Percentiles rank a stretch among this genome's conserved stretches.
phyloP scores from a whole-genome alignment of 2,329 filamentous ascomycete species.

The Phaeosphaeriaceae sp. region DNA sequence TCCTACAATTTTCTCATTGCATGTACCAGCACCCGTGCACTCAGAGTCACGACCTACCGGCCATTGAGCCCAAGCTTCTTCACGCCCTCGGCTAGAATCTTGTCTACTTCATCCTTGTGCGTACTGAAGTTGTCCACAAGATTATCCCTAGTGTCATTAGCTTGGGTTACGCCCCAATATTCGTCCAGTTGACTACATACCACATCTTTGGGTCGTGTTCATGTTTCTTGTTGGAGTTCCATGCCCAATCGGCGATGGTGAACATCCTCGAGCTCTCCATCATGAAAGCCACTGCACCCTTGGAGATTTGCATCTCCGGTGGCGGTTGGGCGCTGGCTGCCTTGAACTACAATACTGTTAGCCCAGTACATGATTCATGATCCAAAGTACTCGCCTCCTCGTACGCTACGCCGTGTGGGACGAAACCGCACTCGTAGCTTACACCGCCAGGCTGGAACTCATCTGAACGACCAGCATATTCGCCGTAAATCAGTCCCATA shows the following conservation, averaged over 20 bases:
- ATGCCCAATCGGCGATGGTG: conserved; percentile 47
- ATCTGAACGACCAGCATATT: conserved; percentile 59
- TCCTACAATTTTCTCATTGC: not conserved
- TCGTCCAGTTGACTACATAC: conserved; percentile 27
- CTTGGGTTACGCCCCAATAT: not conserved
- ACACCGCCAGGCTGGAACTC: conserved; percentile 68
- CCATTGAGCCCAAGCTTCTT: conserved; percentile 24
- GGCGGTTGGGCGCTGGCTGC: conserved; percentile 60
- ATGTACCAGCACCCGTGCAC: no score
- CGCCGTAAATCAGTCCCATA: conserved; percentile 68
- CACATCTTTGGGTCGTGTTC: conserved; percentile 58
- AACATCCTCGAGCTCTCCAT: conserved; percentile 60
- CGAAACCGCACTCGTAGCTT: conserved; percentile 73
- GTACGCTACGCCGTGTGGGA: conserved; percentile 68
- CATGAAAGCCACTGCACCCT: conserved; percentile 70
- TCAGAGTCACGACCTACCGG: not conserved
- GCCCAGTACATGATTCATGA: not conserved
- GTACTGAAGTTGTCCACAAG: conserved; percentile 61
- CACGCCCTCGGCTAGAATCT: conserved; percentile 48
- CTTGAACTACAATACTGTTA: conserved; percentile 46
- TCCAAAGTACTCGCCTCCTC: conserved; percentile 47
- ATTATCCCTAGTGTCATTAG: conserved; percentile 47
- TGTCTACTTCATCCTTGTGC: conserved; percentile 57
- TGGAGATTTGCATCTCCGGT: conserved; percentile 45
- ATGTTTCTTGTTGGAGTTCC: conserved; percentile 53